These are phyloP conservation scores for Lecanicillium sp. DNA, from an alignment of 2,329 filamentous ascomycete genomes.

Conservation along the genomic window DNA sequence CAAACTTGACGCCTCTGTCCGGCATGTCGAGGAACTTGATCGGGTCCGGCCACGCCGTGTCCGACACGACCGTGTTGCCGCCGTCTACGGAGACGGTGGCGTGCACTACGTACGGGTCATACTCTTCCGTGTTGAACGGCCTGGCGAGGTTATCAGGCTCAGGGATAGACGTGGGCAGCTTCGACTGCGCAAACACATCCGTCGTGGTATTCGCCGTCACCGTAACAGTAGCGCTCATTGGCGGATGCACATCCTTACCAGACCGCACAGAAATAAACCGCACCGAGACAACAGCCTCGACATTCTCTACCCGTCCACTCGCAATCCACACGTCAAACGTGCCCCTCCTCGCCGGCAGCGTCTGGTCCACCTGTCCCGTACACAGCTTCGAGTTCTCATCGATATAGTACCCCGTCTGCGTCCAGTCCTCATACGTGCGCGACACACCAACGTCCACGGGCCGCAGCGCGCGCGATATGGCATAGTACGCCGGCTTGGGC, in stretches of 20 bases:
- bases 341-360: slow-evolving; percentile 22
- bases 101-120: slow-evolving; percentile 39
- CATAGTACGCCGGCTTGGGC: slow-evolving; percentile 51
- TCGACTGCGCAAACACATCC: slow-evolving; percentile 19
- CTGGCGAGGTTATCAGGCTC: slow-evolving; percentile 4
- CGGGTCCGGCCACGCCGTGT: slow-evolving; percentile 54
- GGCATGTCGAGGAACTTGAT: slow-evolving; percentile 50
- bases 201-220: slow-evolving; percentile 30
- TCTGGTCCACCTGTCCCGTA: slow-evolving; percentile 33
- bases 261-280: slow-evolving; percentile 33
- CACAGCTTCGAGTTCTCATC: slow-evolving; percentile 13
- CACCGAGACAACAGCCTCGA: slow-evolving; percentile 21
- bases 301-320: slow-evolving; percentile 19
- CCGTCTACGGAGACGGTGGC: slow-evolving; percentile 30
- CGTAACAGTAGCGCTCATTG: slow-evolving; percentile 16
- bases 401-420: slow-evolving; percentile 15
- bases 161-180: slow-evolving; percentile 10
- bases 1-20: slow-evolving; percentile 29
- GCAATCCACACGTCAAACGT: slow-evolving; percentile 37
- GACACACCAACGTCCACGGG: slow-evolving; percentile 52
- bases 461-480: slow-evolving; percentile 49
- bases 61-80: slow-evolving; percentile 33
- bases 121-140: slow-evolving; percentile 26
- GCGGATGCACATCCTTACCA: slow-evolving; percentile 25
- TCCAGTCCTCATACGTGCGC: slow-evolving; percentile 34